A percentile compares a stretch with the other conserved stretches of the same genome.
These are phyloP conservation scores for Pseudocercospora fijiensis DNA, from an alignment of 2,329 filamentous ascomycete genomes.

Conservation along the genomic window DNA sequence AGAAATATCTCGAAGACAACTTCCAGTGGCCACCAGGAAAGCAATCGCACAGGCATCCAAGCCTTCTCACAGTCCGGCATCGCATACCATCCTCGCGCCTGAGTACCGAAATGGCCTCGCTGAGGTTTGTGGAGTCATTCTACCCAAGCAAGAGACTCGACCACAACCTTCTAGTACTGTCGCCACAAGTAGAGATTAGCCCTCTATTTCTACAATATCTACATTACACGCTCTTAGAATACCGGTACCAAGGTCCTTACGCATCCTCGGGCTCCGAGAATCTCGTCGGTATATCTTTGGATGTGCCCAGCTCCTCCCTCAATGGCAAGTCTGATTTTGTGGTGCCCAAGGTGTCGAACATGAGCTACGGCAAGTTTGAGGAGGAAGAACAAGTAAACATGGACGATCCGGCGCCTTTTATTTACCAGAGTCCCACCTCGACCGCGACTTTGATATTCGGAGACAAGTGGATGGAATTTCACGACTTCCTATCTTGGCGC, in stretches of 20 bases:
- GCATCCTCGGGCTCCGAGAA: constrained; percentile 54
- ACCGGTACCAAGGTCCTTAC: constrained; percentile 56
- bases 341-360: constrained; percentile 44
- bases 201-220: constrained; percentile 83
- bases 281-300: constrained; percentile 77
- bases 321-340: constrained; percentile 60
- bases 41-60: constrained; percentile 45
- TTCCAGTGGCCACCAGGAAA: constrained; percentile 68
- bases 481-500: constrained; percentile 71
- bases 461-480: constrained; percentile 81
- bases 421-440: constrained; percentile 82
- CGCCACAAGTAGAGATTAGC: constrained; percentile 75
- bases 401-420: constrained; percentile 58
- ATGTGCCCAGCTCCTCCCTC: constrained; percentile 64
- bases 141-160: constrained; percentile 66
- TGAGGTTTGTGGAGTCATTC: constrained; percentile 80
- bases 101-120: constrained; percentile 67
- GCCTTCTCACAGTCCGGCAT: constrained; percentile 67
- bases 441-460: constrained; percentile 81
- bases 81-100: constrained; percentile 63
- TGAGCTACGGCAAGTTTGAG: constrained; percentile 37
- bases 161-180: constrained; percentile 80
- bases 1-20: constrained; percentile 57
- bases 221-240: constrained; percentile 73
- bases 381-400: constrained; percentile 33